These are phyloP conservation scores for Linanthus parryae DNA, from an alignment of 148 eudicot species.

Conservation along the genomic window DNA sequence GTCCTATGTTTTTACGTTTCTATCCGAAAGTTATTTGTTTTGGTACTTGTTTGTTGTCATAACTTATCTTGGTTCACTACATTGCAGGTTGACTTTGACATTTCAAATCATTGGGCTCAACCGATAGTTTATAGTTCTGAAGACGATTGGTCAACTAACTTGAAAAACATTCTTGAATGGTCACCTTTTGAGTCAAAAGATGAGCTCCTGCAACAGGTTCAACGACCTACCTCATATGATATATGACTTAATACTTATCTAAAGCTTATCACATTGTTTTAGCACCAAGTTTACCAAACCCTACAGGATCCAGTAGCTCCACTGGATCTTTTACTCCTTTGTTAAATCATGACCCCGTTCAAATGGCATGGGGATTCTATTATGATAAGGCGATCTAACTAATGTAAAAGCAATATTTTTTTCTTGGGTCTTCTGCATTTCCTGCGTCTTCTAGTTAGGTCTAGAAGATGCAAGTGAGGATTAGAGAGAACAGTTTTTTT, in stretches of 20 bases:
- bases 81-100: constrained; percentile 81
- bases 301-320: background rate
- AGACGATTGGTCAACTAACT: constrained; percentile 82
- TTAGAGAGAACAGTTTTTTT: background rate
- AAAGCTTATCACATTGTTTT: no score
- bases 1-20: no score
- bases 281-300: background rate
- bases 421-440: no score
- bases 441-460: background rate
- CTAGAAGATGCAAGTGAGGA: background rate
- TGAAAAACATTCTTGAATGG: constrained; percentile 90
- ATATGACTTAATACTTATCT: no score
- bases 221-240: no score
- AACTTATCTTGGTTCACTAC: background rate
- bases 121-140: constrained; percentile 64
- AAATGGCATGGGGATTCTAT: no score
- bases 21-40: no score
- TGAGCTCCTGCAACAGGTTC: constrained; percentile 82
- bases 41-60: no score
- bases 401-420: no score
- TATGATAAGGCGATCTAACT: no score
- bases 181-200: constrained; percentile 83
- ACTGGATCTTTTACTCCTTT: no score
- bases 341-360: no score
- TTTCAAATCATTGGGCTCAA: constrained; percentile 77